These are phyloP conservation scores for Lasiodiplodia theobromae DNA, from an alignment of 2,329 filamentous ascomycete species.

Conservation along the genomic window DNA sequence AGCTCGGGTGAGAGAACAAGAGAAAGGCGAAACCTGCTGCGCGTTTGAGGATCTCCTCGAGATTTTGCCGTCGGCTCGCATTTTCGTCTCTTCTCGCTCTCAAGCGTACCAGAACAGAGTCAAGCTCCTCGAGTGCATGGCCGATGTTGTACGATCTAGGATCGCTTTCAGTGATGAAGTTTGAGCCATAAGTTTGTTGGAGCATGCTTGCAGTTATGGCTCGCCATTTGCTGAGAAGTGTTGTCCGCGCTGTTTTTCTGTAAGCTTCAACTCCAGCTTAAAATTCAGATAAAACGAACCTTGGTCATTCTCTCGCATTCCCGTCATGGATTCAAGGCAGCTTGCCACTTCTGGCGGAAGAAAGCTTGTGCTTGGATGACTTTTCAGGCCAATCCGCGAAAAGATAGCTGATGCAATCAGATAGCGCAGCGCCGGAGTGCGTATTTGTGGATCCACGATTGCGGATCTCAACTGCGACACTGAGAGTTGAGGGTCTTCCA, in stretches of 20 bases:
- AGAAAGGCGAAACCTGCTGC: constrained; percentile 44
- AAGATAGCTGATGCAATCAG: constrained; percentile 43
- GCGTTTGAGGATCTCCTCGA: constrained; percentile 46
- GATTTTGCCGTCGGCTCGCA: constrained; percentile 39
- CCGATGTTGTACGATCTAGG: constrained; percentile 38
- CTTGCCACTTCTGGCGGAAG: constrained; percentile 39
- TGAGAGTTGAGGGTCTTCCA: constrained; percentile 34
- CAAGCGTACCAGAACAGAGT: constrained; percentile 39
- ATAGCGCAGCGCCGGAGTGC: constrained; percentile 42
- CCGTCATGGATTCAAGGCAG: constrained; percentile 36
- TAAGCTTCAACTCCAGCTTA: neutral
- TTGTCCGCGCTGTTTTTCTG: constrained; percentile 32
- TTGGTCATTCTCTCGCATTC: neutral
- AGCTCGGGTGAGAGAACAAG: constrained; percentile 45
- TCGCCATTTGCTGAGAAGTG: constrained; percentile 42
- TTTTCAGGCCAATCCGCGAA: constrained; percentile 35
- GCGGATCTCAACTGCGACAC: constrained; percentile 38
- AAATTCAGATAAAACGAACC: neutral
- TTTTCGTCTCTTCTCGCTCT: constrained; percentile 33
- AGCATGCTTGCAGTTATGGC: constrained; percentile 41
- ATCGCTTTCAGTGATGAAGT: constrained; percentile 38
- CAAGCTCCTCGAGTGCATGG: constrained; percentile 35
- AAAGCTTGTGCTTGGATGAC: constrained; percentile 35
- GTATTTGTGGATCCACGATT: constrained; percentile 38
- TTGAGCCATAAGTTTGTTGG: constrained; percentile 38